phyloP scores from a whole-genome alignment of 2,329 filamentous ascomycete species.

The Colletotrichum sp. region DNA sequence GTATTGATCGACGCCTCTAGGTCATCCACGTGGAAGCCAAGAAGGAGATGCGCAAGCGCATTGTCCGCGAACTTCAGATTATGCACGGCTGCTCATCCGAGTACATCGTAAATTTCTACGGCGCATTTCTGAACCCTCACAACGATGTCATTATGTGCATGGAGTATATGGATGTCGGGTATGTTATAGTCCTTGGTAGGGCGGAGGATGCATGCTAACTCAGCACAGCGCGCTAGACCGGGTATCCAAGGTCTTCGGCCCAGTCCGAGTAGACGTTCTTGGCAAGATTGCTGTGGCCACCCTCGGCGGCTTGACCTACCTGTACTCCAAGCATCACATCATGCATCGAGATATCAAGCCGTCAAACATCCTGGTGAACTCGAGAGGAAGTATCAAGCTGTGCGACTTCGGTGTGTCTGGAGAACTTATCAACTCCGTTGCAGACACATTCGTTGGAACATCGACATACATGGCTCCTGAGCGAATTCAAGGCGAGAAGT shows the following conservation, averaged over 20 bases:
- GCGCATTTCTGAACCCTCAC: conserved; percentile 93
- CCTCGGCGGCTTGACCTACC: conserved; percentile 89
- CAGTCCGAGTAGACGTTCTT: conserved; percentile 92
- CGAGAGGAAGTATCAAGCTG: conserved; percentile 90
- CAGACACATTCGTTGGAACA: conserved; percentile 97
- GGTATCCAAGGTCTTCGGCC: conserved; percentile 93
- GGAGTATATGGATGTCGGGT: conserved; percentile 99
- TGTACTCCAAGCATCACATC: conserved; percentile 94
- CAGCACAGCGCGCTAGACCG: conserved; percentile 80
- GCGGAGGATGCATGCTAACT: conserved; percentile 15
- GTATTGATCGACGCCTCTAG: conserved; percentile 49
- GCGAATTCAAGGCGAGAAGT: conserved; percentile 94
- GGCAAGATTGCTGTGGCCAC: conserved; percentile 98
- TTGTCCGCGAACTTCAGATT: conserved; percentile 95
- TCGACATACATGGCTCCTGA: conserved; percentile 99
- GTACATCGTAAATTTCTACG: conserved; percentile 97
- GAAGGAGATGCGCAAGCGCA: conserved; percentile 94
- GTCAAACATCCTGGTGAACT: conserved; percentile 97
- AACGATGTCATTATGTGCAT: conserved; percentile 99
- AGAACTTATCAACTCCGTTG: conserved; percentile 96
- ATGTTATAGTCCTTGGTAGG: conserved; percentile 43
- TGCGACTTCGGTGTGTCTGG: conserved; percentile 99
- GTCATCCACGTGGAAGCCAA: conserved; percentile 98
- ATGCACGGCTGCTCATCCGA: conserved; percentile 98
- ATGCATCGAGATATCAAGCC: conserved; percentile 99